Base-by-base conservation (phyloP, 176 grass and related monocot genomes). In the Lolium multiflorum region DNA sequence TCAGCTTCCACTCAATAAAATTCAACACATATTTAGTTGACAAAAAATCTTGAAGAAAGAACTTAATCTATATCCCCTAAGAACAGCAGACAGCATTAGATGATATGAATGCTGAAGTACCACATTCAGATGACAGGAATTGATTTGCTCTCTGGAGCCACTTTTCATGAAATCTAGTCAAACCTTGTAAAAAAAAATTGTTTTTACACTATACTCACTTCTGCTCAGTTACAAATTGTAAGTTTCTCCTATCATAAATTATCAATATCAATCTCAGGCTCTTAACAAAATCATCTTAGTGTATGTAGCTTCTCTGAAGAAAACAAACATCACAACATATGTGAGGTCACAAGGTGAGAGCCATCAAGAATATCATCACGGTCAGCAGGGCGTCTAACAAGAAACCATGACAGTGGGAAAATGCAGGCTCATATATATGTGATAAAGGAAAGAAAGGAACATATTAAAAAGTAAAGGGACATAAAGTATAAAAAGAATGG, bases 81-180 rank as follows among this genome's bases (percentile, higher is more conserved):
- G 37, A 80, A 74, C 15, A 67, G 9, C 20, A 71, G 31, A 78
- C 38, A 74, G 55, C 62, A 39, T 60, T 51, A 78, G 35, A 31
- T 25, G 39, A n/a, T 61, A 9, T 18, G 35, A 67, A 37, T 43
- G 59, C 12, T 70, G 24, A 82, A 77, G 57, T 50, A 73, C 67
- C 15, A 41, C 38, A 78, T 82, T 72, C 55, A 57, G 0, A 59
- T 87, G 64, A 43, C 62, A 77, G 4, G 85, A 74, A 79, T 78
- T 78, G 6, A 58, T 49, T 57, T 84, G 58, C 60, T 85, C 35
- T 44, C 12, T 68, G 11, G 15, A 39, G 0, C 3, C 25, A 75
- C 13, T 87, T 74, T 81, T 48, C 44, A 64, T 20, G 58, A 20
- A 31, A 85, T 75, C 26, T 28, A 70, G 28, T 24, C 3, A 21